Conservation (phyloP, 2,329 filamentous ascomycete species). For the Colletotrichum salicis region DNA sequence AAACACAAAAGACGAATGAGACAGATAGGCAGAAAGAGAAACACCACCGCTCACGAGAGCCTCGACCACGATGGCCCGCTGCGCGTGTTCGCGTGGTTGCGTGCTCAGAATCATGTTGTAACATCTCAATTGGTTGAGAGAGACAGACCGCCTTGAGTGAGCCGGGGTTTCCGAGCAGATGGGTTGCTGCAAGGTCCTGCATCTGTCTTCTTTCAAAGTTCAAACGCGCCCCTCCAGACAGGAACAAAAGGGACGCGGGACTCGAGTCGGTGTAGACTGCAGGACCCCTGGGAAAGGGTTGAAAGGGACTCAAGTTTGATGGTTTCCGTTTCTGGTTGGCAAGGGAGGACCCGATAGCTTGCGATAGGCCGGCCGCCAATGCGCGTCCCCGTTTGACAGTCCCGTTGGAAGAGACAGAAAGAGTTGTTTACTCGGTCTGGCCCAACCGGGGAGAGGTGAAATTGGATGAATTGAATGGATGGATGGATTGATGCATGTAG, state of each 20-base stretch:
- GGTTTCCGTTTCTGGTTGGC: constrained; percentile 13
- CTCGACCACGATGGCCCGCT: not conserved
- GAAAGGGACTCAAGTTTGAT: constrained; percentile 2
- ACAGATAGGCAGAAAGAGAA: not conserved
- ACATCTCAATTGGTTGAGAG: not conserved
- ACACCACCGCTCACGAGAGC: not conserved
- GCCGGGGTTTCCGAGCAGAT: constrained; percentile 30
- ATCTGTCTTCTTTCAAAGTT: constrained; percentile 2
- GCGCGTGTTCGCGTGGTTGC: not conserved
- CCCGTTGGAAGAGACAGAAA: constrained; percentile 1
- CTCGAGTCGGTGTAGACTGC: constrained; percentile 24
- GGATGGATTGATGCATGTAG: constrained; percentile 12
- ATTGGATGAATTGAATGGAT: not conserved
- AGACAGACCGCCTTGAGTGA: constrained; percentile 3
- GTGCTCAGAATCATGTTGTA: constrained; percentile 19
- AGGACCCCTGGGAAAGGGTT: not conserved
- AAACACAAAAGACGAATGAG: not conserved
- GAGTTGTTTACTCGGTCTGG: constrained; percentile 8
- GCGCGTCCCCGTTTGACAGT: constrained; percentile 8
- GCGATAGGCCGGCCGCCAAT: constrained; percentile 22
- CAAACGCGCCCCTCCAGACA: not conserved
- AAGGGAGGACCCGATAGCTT: constrained; percentile 20
- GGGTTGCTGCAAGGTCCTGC: constrained; percentile 9
- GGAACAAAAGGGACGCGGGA: constrained; percentile 12
- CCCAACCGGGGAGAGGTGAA: not conserved